Evolutionary conservation across 2,329 filamentous ascomycete species (phyloP).

Genomic region (Botrytis elliptica): DNA sequence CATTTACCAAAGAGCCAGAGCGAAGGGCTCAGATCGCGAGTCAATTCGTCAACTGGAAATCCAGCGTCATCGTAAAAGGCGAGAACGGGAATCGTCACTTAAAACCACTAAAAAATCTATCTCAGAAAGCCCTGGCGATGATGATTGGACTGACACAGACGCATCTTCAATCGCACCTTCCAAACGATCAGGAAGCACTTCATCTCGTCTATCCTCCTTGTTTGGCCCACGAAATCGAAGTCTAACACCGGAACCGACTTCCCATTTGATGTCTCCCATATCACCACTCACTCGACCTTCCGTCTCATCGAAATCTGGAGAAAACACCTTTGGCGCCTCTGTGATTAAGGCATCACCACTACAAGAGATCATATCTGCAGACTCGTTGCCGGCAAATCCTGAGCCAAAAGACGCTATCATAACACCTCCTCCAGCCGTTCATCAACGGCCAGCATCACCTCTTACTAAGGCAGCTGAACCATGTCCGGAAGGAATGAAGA

Average conservation of each 20-base stretch:
- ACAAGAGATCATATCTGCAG: conserved; percentile 15
- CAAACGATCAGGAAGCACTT: background rate
- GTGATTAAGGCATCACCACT: background rate
- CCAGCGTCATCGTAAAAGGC: conserved; percentile 1
- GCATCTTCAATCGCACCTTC: conserved; percentile 5
- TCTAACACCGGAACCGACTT: background rate
- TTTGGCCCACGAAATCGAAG: conserved; percentile 15
- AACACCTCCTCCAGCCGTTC: background rate
- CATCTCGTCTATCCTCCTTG: conserved; percentile 10
- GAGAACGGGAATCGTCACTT: background rate
- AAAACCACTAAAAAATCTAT: background rate
- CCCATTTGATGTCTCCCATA: background rate
- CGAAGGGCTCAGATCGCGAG: background rate
- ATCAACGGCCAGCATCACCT: background rate
- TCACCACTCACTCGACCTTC: conserved; percentile 6
- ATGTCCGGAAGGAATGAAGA: background rate
- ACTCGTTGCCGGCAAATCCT: conserved; percentile 15
- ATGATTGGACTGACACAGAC: conserved; percentile 17
- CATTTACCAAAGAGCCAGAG: background rate
- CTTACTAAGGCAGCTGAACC: background rate
- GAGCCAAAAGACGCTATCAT: conserved; percentile 8
- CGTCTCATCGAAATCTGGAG: background rate
- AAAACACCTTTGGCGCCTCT: background rate
- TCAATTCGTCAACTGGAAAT: conserved; percentile 13
- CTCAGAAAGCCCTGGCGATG: background rate